Conservation (phyloP, 2,329 filamentous ascomycete genomes). For the Arthrobotrys entomopaga region DNA sequence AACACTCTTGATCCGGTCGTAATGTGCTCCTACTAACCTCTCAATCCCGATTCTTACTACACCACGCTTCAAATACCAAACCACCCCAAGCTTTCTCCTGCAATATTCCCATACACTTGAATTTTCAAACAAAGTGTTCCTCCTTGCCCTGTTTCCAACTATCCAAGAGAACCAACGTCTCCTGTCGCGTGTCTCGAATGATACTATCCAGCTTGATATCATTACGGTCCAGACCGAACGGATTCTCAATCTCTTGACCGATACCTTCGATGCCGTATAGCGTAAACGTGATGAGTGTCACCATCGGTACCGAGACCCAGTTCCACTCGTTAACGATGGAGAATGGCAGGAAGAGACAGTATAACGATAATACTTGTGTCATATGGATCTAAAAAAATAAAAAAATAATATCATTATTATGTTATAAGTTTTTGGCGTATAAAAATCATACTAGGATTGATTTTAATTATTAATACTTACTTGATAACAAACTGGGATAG, state of each 20-base stretch:
- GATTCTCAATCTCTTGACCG: conserved; percentile 72
- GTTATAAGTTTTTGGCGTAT: not conserved
- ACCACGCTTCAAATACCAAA: not conserved
- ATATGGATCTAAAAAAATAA: conserved; percentile 75
- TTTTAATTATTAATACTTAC: conserved; percentile 19
- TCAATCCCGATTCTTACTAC: not conserved
- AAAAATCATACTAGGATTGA: not conserved
- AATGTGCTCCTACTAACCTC: not conserved
- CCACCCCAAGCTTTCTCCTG: not conserved
- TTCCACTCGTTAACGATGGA: conserved; percentile 71
- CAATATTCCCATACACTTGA: not conserved
- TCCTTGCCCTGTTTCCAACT: conserved; percentile 65
- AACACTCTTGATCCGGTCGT: not conserved
- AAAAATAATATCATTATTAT: conserved; percentile 1
- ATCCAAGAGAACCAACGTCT: conserved; percentile 68
- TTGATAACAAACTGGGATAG: conserved; percentile 72
- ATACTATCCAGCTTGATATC: conserved; percentile 76
- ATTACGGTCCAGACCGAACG: conserved; percentile 73
- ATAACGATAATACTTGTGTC: conserved; percentile 72
- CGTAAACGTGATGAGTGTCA: conserved; percentile 71
- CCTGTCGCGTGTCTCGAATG: conserved; percentile 69
- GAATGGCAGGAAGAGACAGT: conserved; percentile 71
- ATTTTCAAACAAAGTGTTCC: conserved; percentile 55
- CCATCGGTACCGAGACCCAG: conserved; percentile 71
- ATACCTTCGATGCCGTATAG: conserved; percentile 68